Evolutionary conservation across 495 filamentous ascomycete genomes (phyloP).

Genomic region (Trichocladium uniseriatum): DNA sequence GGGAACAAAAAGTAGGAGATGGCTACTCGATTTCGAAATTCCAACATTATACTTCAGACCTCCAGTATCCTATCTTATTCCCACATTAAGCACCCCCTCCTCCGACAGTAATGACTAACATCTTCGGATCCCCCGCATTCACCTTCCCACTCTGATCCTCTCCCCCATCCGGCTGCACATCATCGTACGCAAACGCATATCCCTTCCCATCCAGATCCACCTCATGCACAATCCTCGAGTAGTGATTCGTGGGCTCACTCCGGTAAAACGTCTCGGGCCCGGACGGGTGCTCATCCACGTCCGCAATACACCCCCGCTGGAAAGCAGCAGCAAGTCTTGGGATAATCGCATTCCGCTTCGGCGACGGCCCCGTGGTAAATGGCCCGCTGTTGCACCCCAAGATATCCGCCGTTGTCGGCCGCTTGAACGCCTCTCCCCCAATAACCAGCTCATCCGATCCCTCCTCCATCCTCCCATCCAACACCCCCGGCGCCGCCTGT

Average conservation of each 20-base stretch:
- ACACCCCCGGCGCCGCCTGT: conserved; percentile 28
- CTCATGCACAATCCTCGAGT: conserved; percentile 57
- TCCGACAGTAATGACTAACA: conserved; percentile 60
- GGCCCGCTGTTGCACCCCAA: conserved; percentile 64
- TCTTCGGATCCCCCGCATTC: conserved; percentile 46
- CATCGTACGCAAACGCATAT: conserved; percentile 76
- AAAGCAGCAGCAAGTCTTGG: conserved; percentile 61
- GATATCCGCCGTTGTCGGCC: conserved; percentile 57
- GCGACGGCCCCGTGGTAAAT: conserved; percentile 48
- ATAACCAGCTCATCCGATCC: conserved; percentile 20
- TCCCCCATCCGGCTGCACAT: conserved; percentile 54
- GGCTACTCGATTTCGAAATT: no score
- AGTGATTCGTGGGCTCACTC: conserved; percentile 58
- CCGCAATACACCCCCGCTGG: conserved; percentile 52
- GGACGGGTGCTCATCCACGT: conserved; percentile 43
- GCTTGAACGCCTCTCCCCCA: conserved; percentile 43
- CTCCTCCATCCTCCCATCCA: conserved; percentile 18
- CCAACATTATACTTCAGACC: no score
- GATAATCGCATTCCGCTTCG: conserved; percentile 51
- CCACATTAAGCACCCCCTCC: conserved; percentile 32
- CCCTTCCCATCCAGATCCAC: conserved; percentile 57
- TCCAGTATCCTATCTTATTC: no score
- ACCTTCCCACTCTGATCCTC: conserved; percentile 60
- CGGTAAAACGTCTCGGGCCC: conserved; percentile 45
- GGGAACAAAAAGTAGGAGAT: no score